Base-by-base conservation (phyloP, 495 filamentous ascomycete genomes). In the Podospora pseudocomata region DNA sequence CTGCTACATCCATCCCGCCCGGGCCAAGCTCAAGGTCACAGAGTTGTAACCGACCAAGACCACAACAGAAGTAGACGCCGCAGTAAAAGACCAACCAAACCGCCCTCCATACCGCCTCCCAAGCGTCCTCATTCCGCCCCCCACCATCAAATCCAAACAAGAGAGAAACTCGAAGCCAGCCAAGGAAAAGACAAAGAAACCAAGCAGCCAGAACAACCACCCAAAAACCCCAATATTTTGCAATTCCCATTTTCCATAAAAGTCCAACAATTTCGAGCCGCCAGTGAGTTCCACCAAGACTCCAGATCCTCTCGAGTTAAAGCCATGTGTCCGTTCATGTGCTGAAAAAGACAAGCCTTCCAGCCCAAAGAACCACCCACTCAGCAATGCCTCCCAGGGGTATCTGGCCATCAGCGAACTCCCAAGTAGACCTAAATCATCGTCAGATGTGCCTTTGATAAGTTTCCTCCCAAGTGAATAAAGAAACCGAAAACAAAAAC, bases 351-450 rank as follows among this genome's bases (percentile, higher is more conserved):
- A 16, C 9, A 49, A 49, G 7, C 39, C 39, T 16, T 16, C 39
- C 39, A 49, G 15, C 39, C 39, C 39, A 49, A 49, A 49, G 15
- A 16, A 49, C 39, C 9, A 39, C 39, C 39, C 9, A 49, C 39
- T 11, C 39, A 49, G 39, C 39, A 49, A 49, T 11, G 39, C 39
- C 39, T 49, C 39, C 13, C 15, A 11, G 7, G 13, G 39, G 39
- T 49, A 49, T 49, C 39, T 13, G 19, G 19, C 20, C 56, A 27
- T 59, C 56, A 9, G 18, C 7, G 19, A 20, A 59, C 5, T 18
- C 18, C 56, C 16, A 5, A 20, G 30, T 39, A 64, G 59, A 59
- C 67, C 61, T 55, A 55, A 60, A 68, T 62, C 64, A 13, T 30
- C 49, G 61, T 28, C 28, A 5, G 56, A 55, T 16, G 11, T 60